A percentile compares a stretch with the other conserved stretches of the same genome.
phyloP scores from a whole-genome alignment of 768 basidiomycete species.

The Russula virescens region DNA sequence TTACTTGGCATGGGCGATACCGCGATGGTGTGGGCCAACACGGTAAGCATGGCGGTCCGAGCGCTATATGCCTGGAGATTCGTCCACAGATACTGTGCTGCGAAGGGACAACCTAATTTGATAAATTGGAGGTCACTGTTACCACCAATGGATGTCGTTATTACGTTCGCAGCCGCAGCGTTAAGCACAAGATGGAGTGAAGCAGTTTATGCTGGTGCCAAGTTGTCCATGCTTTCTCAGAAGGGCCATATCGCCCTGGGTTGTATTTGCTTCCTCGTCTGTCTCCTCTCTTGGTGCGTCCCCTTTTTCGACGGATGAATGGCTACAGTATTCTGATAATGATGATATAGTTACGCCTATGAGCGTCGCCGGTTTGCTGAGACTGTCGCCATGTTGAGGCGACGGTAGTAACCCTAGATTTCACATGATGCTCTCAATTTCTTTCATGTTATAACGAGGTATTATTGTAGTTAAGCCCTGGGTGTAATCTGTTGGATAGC shows the following conservation, averaged over 20 bases:
- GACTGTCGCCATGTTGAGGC: neutral
- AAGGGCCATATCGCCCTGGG: conserved; percentile 29
- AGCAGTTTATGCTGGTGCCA: conserved; percentile 15
- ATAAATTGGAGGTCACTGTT: conserved; percentile 25
- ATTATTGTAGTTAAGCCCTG: too few relatives aligned
- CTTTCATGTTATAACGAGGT: too few relatives aligned
- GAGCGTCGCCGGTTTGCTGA: conserved; percentile 7
- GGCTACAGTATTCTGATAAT: neutral
- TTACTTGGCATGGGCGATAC: conserved; percentile 50
- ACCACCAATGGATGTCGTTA: conserved; percentile 28
- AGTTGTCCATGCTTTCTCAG: conserved; percentile 27
- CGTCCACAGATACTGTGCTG: conserved; percentile 41
- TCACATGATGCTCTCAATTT: neutral
- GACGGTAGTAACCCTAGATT: neutral
- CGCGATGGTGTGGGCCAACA: conserved; percentile 73
- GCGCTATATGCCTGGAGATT: conserved; percentile 57
- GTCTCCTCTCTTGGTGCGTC: conserved; percentile 11
- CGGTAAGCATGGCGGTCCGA: conserved; percentile 55
- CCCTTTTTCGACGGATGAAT: neutral
- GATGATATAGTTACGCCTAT: neutral
- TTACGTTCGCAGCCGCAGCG: conserved; percentile 27
- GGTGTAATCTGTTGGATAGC: too few relatives aligned
- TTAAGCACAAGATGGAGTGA: conserved; percentile 28
- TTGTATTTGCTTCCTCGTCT: conserved; percentile 21
- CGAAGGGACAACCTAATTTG: conserved; percentile 18